Base-by-base conservation (phyloP, 2,329 filamentous ascomycete species). In the Fusarium austroafricanum region DNA sequence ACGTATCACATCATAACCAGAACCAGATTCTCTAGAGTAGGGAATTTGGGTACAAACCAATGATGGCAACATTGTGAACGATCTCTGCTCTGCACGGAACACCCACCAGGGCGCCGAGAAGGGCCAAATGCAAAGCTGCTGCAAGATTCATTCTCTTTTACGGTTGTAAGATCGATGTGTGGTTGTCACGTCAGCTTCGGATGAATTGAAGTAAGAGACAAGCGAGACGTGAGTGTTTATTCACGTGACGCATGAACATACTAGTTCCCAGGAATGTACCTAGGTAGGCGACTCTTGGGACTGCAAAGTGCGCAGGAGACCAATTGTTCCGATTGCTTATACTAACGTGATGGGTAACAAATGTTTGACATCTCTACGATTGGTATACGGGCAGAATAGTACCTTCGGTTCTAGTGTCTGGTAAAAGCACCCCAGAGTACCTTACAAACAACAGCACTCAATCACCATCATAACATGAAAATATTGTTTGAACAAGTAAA, bases 61-160 rank as follows among this genome's bases (percentile, higher is more conserved):
- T 79, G 18, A 80, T 77, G 28, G 78, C 78, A 45, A 79, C 72
- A 54, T 79, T 79, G 60, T 73, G 76, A 20, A 76, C 70, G 40
- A 74, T 56, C 14, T 57, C 38, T 29, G 55, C 45, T 26, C 28
- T 45, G 39, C 40, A 55, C 14, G 67, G 50, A 29, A 47, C 60
- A 44, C 44, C 54, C 33, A 64, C 63, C n/a, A 71, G 47, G 18
- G 61, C 47, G 37, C 59, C 66, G 12, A 74, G 54, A 20, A 71
- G 59, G 18, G 70, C 64, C n/a, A 75, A 45, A 20, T 35, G 46
- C n/a, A 61, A 37, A 15, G 51, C 45, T 53, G 57, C 61, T n/a
- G 56, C 42, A 40, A 54, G 12, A 46, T 50, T 55, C 73, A 74
- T 73, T 17, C 42, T 66, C 8, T 50, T 63, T 46, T 12, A 40